phyloP scores from a whole-genome alignment of 768 basidiomycete species.

The Naganishia kalamii region DNA sequence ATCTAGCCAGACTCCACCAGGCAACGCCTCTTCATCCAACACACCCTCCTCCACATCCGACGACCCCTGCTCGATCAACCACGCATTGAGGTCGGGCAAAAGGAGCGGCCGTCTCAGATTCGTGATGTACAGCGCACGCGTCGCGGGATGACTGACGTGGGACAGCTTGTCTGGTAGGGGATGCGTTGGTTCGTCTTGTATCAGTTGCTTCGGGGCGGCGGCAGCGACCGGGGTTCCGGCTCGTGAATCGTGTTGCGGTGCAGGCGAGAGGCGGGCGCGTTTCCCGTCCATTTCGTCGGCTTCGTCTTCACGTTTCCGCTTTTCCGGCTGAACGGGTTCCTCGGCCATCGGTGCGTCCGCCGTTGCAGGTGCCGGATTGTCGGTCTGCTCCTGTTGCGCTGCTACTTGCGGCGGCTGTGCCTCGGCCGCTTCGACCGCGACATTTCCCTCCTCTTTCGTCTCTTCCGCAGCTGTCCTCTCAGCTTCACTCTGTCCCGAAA shows the following conservation, averaged over 20 bases:
- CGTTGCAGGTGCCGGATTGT: neutral
- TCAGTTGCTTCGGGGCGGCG: neutral
- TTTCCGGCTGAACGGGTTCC: neutral
- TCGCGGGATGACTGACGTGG: conserved; percentile 41
- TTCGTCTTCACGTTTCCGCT: neutral
- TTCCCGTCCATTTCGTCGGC: neutral
- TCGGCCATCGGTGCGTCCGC: neutral
- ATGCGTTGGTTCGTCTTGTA: neutral
- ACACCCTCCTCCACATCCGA: conserved; percentile 19
- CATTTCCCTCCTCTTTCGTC: conserved; percentile 19
- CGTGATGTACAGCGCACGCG: conserved; percentile 39
- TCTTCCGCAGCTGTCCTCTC: conserved; percentile 17
- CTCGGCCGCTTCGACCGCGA: conserved; percentile 28
- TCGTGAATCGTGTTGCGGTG: neutral
- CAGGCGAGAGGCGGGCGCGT: neutral
- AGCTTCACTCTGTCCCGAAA: neutral
- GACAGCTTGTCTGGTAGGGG: conserved; percentile 30
- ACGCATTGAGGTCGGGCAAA: conserved; percentile 32
- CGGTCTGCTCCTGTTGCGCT: neutral
- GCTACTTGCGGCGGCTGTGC: conserved; percentile 6
- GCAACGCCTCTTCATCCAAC: too few species aligned
- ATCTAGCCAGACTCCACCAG: conserved; percentile 20
- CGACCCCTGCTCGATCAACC: conserved; percentile 22
- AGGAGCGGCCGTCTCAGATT: conserved; percentile 43
- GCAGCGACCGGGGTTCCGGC: neutral